Base-by-base conservation (phyloP, 345 rosid genomes). In the Murraya koenigii region DNA sequence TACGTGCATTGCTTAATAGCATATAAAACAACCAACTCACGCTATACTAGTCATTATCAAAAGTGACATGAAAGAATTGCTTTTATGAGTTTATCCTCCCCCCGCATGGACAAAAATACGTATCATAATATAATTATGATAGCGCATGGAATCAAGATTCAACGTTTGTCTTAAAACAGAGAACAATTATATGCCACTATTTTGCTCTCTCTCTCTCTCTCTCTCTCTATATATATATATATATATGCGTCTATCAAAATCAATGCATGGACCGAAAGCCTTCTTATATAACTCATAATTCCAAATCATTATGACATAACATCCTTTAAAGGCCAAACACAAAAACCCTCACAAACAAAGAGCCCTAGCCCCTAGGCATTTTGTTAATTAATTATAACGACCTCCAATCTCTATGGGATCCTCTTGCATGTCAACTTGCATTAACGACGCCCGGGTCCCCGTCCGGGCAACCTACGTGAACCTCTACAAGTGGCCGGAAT, bases 401-500 rank as follows among this genome's bases (percentile, higher is more conserved):
- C 35, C 49, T 3, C 49, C 49, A 41, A 11, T 41, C 23, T 69
- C 69, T 14, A 85, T 82, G 88, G 71, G 79, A 2, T 66, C 84
- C 23, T 56, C 71, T 69, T 79, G 84, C 80, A 71, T 77, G 28
- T 75, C 86, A n/a, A 71, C 52, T 15, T 72, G 86, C 78, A 62
- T 72, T 35, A 71, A 25, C 1, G 86, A 86, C 63, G 69, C 65
- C 9, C 47, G 30, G 13, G 19, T 10, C 17, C 59, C 82, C 52
- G 9, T 58, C 1, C 72, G 77, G 38, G 76, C 77, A 1, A 77
- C 80, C 32, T 85, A 82, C 56, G 72, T 74, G 61, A 84, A 71
- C 77, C 81, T 83, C 62, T 59, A 80, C 80, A 73, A 78, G 69
- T 78, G 84, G 84, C 86, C 79, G n/a, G 81, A 79, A 20, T 66